phyloP scores from a whole-genome alignment of 139 green algal genomes.

The Microglena sp. region DNA sequence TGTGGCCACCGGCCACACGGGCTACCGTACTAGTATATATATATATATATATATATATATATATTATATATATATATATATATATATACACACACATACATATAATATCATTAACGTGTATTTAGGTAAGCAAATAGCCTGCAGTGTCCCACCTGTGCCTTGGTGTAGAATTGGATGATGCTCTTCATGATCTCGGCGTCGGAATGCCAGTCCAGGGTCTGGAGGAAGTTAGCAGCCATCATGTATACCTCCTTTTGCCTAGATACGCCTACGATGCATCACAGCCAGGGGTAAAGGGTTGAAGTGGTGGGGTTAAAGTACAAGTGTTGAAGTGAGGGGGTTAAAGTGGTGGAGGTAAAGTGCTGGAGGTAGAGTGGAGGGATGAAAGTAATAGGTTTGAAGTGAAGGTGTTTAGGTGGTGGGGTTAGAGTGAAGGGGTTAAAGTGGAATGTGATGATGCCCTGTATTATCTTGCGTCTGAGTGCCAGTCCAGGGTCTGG shows the following conservation, averaged over 20 bases:
- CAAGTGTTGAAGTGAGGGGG: too few species aligned
- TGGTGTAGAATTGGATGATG: conserved; percentile 76
- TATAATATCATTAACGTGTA: too few species aligned
- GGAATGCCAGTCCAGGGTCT: conserved; percentile 68
- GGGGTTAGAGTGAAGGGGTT: too few species aligned
- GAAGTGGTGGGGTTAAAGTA: too few species aligned
- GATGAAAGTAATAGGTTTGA: background rate
- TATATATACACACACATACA: too few species aligned
- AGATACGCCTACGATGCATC: conserved; percentile 36
- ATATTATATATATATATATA: too few species aligned
- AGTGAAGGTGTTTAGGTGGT: too few species aligned
- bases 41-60: too few species aligned
- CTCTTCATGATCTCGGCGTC: conserved; percentile 60
- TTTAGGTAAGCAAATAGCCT: too few species aligned
- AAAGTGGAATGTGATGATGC: conserved; percentile 36
- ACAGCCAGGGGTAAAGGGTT: background rate
- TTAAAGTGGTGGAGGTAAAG: background rate
- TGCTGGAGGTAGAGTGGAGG: background rate
- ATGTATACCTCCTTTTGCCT: conserved; percentile 64
- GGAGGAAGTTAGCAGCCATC: conserved; percentile 69
- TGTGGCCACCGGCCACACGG: too few species aligned
- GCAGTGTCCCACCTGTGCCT: conserved; percentile 39
- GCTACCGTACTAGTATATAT: too few species aligned
- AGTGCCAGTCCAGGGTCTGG: conserved; percentile 56
- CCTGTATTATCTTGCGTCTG: conserved; percentile 43